Percentiles rank a stretch among this genome's conserved stretches.
Evolutionary conservation across 1,284 basidiomycete genomes (phyloP).

Genomic region (Mrakiaceae sp.): DNA sequence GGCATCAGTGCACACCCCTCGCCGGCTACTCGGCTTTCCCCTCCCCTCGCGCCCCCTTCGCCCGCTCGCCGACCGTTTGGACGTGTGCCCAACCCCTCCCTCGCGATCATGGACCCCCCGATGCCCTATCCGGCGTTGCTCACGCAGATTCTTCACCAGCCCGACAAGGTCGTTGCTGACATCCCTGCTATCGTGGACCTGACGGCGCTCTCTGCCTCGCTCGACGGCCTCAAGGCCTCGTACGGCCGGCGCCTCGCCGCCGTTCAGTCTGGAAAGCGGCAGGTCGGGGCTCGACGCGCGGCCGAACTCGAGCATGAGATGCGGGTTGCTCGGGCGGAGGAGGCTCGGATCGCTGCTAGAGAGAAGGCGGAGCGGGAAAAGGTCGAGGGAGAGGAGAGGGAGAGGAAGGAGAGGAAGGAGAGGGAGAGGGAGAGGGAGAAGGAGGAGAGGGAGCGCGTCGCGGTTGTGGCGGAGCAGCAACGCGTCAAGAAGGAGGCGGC

Average conservation of each 20-base stretch:
- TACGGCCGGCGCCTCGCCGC: background rate
- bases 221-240: background rate
- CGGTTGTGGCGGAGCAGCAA: background rate
- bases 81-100: no score
- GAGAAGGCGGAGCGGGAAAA: background rate
- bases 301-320: background rate
- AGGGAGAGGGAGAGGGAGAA: background rate
- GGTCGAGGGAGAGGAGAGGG: background rate
- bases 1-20: no score
- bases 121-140: background rate
- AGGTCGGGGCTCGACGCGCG: background rate
- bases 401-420: background rate
- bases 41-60: no score
- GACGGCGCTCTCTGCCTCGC: background rate
- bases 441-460: background rate
- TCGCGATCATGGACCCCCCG: background rate
- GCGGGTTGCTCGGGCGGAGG: background rate
- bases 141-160: background rate
- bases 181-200: conserved; percentile 1
- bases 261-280: background rate
- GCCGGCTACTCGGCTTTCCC: no score
- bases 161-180: background rate
- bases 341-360: background rate
- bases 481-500: background rate
- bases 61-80: no score